Conservation (phyloP, 1,284 basidiomycete species). For the Violaceomyces palustris region DNA sequence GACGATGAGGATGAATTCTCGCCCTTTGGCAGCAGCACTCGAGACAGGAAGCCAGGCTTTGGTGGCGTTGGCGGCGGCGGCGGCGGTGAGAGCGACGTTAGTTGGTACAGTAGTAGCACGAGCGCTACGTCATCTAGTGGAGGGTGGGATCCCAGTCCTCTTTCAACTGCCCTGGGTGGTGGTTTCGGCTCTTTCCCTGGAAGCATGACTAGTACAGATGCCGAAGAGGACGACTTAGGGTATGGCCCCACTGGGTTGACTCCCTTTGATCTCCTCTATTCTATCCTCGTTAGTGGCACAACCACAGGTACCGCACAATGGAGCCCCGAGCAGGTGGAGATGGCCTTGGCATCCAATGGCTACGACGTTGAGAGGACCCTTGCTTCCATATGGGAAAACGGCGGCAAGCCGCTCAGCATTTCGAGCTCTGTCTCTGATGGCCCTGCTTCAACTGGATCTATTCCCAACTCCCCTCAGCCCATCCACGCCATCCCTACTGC, state of each 20-base stretch:
- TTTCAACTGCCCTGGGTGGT: too few species aligned
- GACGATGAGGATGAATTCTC: constrained; percentile 61
- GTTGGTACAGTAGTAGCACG: constrained; percentile 67
- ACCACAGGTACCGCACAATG: constrained; percentile 32
- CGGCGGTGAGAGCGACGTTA: background rate
- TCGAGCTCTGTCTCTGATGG: constrained; percentile 4
- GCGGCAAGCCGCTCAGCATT: constrained; percentile 28
- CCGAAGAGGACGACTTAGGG: too few species aligned
- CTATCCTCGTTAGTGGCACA: constrained; percentile 64
- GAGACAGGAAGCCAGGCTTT: background rate
- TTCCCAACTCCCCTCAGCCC: background rate
- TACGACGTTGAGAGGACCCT: constrained; percentile 94
- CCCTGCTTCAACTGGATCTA: constrained; percentile 8
- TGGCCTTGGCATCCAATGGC: constrained; percentile 76
- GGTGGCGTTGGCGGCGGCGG: background rate
- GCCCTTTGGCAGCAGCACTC: constrained; percentile 54
- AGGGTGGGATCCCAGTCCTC: constrained; percentile 55
- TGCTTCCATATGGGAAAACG: constrained; percentile 74
- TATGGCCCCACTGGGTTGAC: too few species aligned
- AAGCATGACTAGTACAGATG: too few species aligned
- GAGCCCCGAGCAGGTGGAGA: constrained; percentile 84
- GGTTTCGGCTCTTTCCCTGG: too few species aligned
- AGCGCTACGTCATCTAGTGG: constrained; percentile 63
- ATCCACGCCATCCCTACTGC: constrained; percentile 9
- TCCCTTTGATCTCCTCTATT: constrained; percentile 88